phyloP scores from a whole-genome alignment of 2,329 filamentous ascomycete species.

The Cadophora sp. region DNA sequence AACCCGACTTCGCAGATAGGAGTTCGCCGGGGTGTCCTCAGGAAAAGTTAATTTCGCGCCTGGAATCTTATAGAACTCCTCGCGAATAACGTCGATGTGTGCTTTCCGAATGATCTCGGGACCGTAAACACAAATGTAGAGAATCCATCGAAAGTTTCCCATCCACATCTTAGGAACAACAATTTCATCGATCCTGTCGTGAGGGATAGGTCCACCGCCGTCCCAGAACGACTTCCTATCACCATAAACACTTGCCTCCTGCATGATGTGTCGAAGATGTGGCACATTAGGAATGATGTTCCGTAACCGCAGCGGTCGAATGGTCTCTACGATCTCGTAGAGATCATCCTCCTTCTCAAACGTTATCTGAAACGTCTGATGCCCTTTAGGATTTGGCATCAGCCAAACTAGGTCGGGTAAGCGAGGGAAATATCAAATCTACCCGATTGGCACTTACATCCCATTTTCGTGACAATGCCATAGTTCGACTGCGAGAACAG shows the following conservation, averaged over 20 bases:
- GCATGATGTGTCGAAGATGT: constrained; percentile 18
- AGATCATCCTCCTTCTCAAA: constrained; percentile 27
- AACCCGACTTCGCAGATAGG: constrained; percentile 47
- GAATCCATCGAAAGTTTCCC: constrained; percentile 13
- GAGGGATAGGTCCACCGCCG: constrained; percentile 4
- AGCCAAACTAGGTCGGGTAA: constrained; percentile 46
- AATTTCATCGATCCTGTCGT: constrained; percentile 9
- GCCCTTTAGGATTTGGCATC: constrained; percentile 56
- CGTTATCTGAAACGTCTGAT: constrained; percentile 46
- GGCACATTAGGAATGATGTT: constrained; percentile 23
- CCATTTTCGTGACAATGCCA: constrained; percentile 61
- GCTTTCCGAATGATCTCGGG: constrained; percentile 16
- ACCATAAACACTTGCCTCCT: constrained; percentile 11
- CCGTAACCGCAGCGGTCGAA: constrained; percentile 17
- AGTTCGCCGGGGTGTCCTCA: constrained; percentile 44
- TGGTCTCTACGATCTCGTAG: constrained; percentile 17
- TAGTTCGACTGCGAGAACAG: constrained; percentile 60
- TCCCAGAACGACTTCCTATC: constrained; percentile 10
- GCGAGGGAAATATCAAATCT: neutral
- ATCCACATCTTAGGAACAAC: constrained; percentile 11
- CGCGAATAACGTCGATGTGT: constrained; percentile 18
- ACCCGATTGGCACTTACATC: constrained; percentile 37
- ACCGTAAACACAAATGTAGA: constrained; percentile 16
- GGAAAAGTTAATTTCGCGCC: constrained; percentile 47
- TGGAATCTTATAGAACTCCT: constrained; percentile 22